Evolutionary conservation across 768 basidiomycete species (phyloP).

Genomic region (Lactarius evosmus): DNA sequence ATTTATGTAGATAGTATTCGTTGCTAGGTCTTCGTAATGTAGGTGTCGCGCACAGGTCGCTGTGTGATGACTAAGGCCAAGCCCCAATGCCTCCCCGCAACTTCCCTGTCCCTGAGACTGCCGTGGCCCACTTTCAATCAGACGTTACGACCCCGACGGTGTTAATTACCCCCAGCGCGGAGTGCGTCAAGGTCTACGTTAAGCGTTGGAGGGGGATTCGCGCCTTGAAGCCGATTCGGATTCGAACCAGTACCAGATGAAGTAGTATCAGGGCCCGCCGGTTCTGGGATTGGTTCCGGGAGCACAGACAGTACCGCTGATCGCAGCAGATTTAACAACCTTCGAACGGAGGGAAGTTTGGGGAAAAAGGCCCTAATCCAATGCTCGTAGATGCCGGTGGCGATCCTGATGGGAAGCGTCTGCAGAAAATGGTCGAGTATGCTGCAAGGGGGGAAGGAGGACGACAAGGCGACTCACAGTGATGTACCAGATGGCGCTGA

Average conservation of each 20-base stretch:
- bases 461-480: neutral
- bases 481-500: neutral
- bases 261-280: neutral
- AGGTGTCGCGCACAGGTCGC: neutral
- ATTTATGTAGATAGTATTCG: neutral
- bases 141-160: neutral
- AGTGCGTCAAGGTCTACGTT: conserved; percentile 5
- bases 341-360: conserved; percentile 12
- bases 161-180: neutral
- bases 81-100: neutral
- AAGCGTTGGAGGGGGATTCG: neutral
- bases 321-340: neutral
- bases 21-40: neutral
- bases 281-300: neutral
- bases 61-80: neutral
- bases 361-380: conserved; percentile 14
- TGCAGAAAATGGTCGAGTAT: neutral
- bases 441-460: neutral
- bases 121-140: neutral
- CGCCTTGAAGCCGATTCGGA: neutral
- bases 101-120: neutral
- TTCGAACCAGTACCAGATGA: neutral
- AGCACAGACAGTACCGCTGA: neutral
- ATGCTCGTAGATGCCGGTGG: conserved; percentile 12
- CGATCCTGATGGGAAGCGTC: conserved; percentile 7